Conservation (phyloP, 1,284 basidiomycete species). For the Schizopora paradoxa region DNA sequence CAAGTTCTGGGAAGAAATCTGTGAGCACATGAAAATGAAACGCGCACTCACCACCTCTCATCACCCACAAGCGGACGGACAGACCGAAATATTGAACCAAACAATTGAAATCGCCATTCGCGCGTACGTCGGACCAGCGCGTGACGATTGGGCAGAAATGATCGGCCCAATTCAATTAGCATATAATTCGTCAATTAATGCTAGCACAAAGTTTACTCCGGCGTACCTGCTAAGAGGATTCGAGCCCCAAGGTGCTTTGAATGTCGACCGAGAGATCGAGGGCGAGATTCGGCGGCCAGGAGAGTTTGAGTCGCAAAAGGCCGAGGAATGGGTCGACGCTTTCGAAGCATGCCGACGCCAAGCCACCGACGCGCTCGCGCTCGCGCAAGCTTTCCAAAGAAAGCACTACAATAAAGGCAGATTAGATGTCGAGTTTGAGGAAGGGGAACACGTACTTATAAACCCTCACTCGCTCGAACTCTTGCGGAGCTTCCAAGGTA, state of each 20-base stretch:
- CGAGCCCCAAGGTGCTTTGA: slow-evolving; percentile 6
- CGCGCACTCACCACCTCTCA: not conserved
- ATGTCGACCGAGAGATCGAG: slow-evolving; percentile 8
- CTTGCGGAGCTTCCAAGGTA: not conserved
- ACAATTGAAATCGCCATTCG: slow-evolving; percentile 28
- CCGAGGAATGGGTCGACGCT: no score
- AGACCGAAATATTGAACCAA: slow-evolving; percentile 18
- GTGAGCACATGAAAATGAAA: not conserved
- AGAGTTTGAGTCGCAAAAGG: slow-evolving; percentile 19
- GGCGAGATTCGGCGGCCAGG: slow-evolving; percentile 13
- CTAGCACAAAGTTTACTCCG: slow-evolving; percentile 13
- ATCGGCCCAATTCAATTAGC: slow-evolving; percentile 8
- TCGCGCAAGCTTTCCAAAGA: slow-evolving; percentile 23
- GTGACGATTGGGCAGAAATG: not conserved
- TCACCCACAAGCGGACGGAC: not conserved
- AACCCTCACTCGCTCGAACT: not conserved
- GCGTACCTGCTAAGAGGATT: slow-evolving; percentile 9
- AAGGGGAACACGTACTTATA: not conserved
- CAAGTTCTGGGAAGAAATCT: not conserved
- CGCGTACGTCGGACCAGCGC: not conserved
- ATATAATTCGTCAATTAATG: slow-evolving; percentile 15
- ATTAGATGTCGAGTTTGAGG: not conserved
- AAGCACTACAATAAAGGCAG: not conserved
- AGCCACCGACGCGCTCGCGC: slow-evolving; percentile 23
- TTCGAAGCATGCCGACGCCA: slow-evolving; percentile 19